Evolutionary conservation across 331 rosid species (phyloP).

Genomic region (Pyracantha coccinea): DNA sequence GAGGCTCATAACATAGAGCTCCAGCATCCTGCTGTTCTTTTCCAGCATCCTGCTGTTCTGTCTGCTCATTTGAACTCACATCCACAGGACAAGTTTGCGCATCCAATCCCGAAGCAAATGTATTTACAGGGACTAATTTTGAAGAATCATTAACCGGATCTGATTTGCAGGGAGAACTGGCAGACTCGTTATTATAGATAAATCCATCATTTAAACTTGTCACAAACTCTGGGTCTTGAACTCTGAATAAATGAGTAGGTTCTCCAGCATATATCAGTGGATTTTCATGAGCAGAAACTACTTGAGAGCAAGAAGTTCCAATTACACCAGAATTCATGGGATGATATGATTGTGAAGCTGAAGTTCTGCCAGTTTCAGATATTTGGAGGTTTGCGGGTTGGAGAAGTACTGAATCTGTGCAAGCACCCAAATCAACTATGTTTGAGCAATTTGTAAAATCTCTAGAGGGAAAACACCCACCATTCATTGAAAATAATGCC

Average conservation of each 20-base stretch:
- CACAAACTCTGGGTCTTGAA: conserved; percentile 47
- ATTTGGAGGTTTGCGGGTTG: conserved; percentile 34
- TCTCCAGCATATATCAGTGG: conserved; percentile 31
- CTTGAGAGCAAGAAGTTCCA: conserved; percentile 41
- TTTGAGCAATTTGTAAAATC: conserved; percentile 26
- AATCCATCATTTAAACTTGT: conserved; percentile 34
- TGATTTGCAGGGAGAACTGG: conserved; percentile 41
- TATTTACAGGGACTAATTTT: conserved; percentile 64
- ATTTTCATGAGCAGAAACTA: conserved; percentile 39
- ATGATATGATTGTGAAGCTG: conserved; percentile 27
- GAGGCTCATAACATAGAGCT: conserved; percentile 84
- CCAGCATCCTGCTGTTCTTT: conserved; percentile 27
- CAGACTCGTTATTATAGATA: conserved; percentile 43
- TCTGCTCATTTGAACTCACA: conserved; percentile 28
- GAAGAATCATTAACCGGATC: conserved; percentile 37
- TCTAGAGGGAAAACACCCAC: conserved; percentile 42
- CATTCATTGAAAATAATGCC: conserved; percentile 54
- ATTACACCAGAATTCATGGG: conserved; percentile 25
- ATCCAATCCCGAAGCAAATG: conserved; percentile 44
- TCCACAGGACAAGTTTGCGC: conserved; percentile 29
- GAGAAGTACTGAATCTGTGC: conserved; percentile 36
- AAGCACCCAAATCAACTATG: conserved; percentile 32
- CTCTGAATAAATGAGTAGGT: conserved; percentile 38
- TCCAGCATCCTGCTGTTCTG: conserved; percentile 27
- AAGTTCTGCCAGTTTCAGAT: conserved; percentile 34